Evolutionary conservation across 1,284 basidiomycete genomes (phyloP).

Genomic region (Vanrija sp.): DNA sequence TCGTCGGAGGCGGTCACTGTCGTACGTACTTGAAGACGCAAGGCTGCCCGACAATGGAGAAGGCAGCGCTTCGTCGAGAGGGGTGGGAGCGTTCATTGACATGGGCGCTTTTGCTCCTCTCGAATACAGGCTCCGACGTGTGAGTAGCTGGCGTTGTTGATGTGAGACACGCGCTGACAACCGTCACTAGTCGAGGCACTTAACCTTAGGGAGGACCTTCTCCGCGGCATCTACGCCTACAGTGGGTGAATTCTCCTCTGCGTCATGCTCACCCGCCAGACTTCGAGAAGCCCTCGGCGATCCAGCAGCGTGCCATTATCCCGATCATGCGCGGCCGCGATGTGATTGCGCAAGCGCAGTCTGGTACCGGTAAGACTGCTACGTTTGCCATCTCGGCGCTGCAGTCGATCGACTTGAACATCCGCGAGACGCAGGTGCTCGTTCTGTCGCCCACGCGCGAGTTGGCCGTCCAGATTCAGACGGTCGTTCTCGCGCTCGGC

Average conservation of each 20-base stretch:
- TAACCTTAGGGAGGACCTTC: conserved; percentile 87
- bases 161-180: conserved; percentile 45
- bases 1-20: conserved; percentile 89
- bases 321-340: conserved; percentile 93
- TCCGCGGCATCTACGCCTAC: conserved; percentile 98
- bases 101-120: conserved; percentile 47
- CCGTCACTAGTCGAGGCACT: conserved; percentile 77
- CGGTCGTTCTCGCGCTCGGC: conserved; percentile 93
- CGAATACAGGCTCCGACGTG: conserved; percentile 50
- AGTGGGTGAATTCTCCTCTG: conserved; percentile 61
- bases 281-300: conserved; percentile 98
- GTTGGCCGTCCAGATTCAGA: conserved; percentile 95
- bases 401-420: conserved; percentile 88
- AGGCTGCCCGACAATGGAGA: conserved; percentile 7
- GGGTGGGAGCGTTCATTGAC: conserved; percentile 45
- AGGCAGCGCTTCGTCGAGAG: conserved; percentile 41
- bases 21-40: conserved; percentile 45
- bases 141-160: conserved; percentile 27
- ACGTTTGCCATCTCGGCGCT: conserved; percentile 94
- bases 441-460: conserved; percentile 93
- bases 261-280: conserved; percentile 54
- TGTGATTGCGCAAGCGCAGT: conserved; percentile 98
- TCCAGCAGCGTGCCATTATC: conserved; percentile 95
- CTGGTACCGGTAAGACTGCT: conserved; percentile 99
- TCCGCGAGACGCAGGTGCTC: conserved; percentile 94